Base-by-base conservation (phyloP, 106 monocot species). In the Dendrobium officinale region DNA sequence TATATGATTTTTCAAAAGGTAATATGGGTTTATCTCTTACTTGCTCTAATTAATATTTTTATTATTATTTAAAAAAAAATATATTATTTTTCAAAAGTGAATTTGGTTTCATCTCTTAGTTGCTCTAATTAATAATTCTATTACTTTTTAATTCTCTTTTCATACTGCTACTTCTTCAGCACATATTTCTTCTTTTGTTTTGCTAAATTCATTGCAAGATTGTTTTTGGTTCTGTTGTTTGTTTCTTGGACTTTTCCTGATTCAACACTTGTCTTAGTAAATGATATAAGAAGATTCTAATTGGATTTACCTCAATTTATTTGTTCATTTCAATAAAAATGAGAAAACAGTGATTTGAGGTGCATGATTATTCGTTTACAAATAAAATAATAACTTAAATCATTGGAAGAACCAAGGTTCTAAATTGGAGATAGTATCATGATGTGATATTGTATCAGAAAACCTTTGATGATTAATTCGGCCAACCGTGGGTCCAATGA, bases 401-500 rank as follows among this genome's bases (percentile, higher is more conserved):
- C 27, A 5, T 27, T 0, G 9, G 67, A 26, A 11, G 70, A 16
- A 70, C 31, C 16, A 13, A 16, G 15, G 5, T 70, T 33, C 3
- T 13, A 70, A 15, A 37, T 70, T 70, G 70, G 37, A 33, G 10
- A 33, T 70, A 66, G 64, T 3, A 66, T 66, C 64, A 66, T 24
- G 22, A 9, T 66, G 5, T 70, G 11, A n/a, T 70, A 10, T 0
- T 1, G 4, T 37, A 70, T 33, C 16, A 37, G 1, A 37, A 31
- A 29, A 8, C 70, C 37, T 55, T 76, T 75, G 15, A 10, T 73
- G n/a, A 48, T 66, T 85, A 70, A 70, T 29, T 70, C 33, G 70
- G 16, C 13, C 6, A 37, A 37, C 54, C 9, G 9, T 54, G 54
- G 54, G 9, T 15, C 51, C 51, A 51, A 1, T 4, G 3, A 61